Percentiles rank a stretch among this genome's conserved stretches.
phyloP scores from a whole-genome alignment of 495 filamentous ascomycete genomes.

The Ramalina intermedia region DNA sequence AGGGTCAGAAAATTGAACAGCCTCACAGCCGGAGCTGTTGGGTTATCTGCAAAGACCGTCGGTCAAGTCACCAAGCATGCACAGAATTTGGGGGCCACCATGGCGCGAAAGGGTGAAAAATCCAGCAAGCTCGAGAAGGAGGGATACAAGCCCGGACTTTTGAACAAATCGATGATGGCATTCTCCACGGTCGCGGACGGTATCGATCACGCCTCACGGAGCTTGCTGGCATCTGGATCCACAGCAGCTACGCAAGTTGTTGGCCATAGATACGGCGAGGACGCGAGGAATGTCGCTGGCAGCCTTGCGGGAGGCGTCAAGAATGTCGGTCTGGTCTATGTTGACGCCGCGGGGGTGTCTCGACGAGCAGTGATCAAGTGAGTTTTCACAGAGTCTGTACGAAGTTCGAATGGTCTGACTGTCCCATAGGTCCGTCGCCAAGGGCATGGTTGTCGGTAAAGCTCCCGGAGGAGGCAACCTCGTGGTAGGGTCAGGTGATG shows the following conservation, averaged over 20 bases:
- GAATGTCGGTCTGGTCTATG: constrained; percentile 96
- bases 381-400: constrained; percentile 12
- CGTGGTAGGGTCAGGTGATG: constrained; percentile 68
- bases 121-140: constrained; percentile 42
- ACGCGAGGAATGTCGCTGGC: constrained; percentile 62
- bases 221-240: constrained; percentile 56
- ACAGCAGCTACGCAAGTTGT: constrained; percentile 69
- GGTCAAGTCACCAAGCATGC: constrained; percentile 66
- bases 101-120: constrained; percentile 49
- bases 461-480: constrained; percentile 74
- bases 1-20: constrained; percentile 75
- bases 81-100: constrained; percentile 71
- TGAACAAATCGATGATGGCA: constrained; percentile 93
- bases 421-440: constrained; percentile 50
- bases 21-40: constrained; percentile 61
- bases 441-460: constrained; percentile 64
- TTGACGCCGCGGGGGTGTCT: constrained; percentile 86
- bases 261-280: constrained; percentile 65
- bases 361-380: constrained; percentile 72
- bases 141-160: constrained; percentile 73
- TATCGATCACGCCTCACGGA: constrained; percentile 68
- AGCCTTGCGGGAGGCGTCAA: constrained; percentile 73
- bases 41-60: constrained; percentile 70
- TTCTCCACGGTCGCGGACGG: constrained; percentile 93
- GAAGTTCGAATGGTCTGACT: neutral